Evolutionary conservation across 805 yeast species (phyloP).

Genomic region (Kodamaea jinghongensis): DNA sequence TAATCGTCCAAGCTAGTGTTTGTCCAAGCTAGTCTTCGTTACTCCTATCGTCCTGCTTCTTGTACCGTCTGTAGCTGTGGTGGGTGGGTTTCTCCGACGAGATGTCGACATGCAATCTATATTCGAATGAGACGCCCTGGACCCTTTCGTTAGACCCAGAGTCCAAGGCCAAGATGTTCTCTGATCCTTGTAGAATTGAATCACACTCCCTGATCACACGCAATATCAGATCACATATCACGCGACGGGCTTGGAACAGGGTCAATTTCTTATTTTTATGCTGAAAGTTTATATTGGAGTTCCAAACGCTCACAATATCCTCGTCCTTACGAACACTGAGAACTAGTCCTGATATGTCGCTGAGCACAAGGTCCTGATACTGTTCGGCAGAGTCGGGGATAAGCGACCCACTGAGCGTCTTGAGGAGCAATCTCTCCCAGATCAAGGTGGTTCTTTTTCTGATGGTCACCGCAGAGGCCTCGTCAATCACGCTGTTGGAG

Average conservation of each 20-base stretch:
- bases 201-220: conserved; percentile 49
- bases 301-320: conserved; percentile 62
- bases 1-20: background rate
- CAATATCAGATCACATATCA: conserved; percentile 46
- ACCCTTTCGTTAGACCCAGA: conserved; percentile 40
- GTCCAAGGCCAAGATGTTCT: conserved; percentile 30
- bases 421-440: conserved; percentile 57
- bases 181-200: conserved; percentile 36
- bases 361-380: conserved; percentile 36
- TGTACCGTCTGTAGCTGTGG: conserved; percentile 7
- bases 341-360: conserved; percentile 59
- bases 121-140: conserved; percentile 45
- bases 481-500: conserved; percentile 12
- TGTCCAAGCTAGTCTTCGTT: background rate
- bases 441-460: conserved; percentile 40
- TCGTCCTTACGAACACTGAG: conserved; percentile 59
- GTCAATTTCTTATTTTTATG: conserved; percentile 32
- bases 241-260: conserved; percentile 43
- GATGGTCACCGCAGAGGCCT: conserved; percentile 21
- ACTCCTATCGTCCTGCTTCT: conserved; percentile 6
- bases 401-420: conserved; percentile 49
- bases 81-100: conserved; percentile 1
- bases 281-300: conserved; percentile 44
- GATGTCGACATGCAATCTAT: conserved; percentile 45
- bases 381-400: conserved; percentile 38